Evolutionary conservation across 208 protist genomes (phyloP), one percentile per base, ranked within the genome.

Genomic region (Leishmania aethiopica): DNA sequence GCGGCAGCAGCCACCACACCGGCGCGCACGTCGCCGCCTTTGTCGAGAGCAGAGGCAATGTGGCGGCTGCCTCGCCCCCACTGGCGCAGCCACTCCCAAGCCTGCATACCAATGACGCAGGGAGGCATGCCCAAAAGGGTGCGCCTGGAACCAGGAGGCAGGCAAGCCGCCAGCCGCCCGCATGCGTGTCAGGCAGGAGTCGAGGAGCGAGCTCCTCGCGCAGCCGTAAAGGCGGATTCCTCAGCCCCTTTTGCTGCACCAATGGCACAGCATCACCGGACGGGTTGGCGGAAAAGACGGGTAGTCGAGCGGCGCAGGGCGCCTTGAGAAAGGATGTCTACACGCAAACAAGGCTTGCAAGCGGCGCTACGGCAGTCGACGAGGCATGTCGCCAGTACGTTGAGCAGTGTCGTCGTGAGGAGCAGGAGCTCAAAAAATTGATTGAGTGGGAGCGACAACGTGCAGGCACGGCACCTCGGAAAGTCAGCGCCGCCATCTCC

Each of bases 331-430:
- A 13, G n/a, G n/a, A 66, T 22, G n/a, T 19, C 10, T 28, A 17
- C n/a, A 66, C 60, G 11, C 67, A 72, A 47, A 47, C 67, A 47
- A 8, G 1, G 13, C 0, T 3, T 17, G 7, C 67, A 32, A 6
- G 67, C 19, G 42, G 40, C 19, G 40, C 67, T 17, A 28, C 13
- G 37, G 17, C 11, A n/a, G 15, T 47, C 19, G 40, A 72, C 32
- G 67, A 72, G 67, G 67, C 37, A 35, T 72, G 37, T n/a, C 40
- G 67, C 6, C 67, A 13, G 64, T 70, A 70, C 64, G 64, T n/a
- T 15, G 64, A 42, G 64, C 64, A 70, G 32, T 70, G 64, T 42
- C 64, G 17, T 32, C 64, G 64, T 5, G 64, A 70, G 22, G 67
- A 45, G 37, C 7, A 49, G 67, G 19, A 49, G 67, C 22, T 72